Evolutionary conservation across 805 yeast species (phyloP), one percentile per base, ranked within the genome.

Genomic region (Saccharomycopsis olivae): DNA sequence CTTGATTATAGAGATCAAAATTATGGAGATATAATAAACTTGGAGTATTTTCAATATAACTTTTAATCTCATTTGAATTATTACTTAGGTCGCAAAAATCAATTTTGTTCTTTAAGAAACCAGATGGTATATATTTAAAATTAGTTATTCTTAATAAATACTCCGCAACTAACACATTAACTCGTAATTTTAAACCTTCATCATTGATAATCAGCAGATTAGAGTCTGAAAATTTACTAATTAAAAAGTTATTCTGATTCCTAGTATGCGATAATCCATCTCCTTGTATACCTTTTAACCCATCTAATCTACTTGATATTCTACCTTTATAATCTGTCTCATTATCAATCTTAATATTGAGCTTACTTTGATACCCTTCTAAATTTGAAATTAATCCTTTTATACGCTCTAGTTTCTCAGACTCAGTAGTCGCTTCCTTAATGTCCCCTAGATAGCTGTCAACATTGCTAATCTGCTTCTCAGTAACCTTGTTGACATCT

Each of bases 401-500:
- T 10, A 43, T 18, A 3, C 30, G 18, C 4, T 14, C 33, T 24
- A 37, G 23, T 16, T 33, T 35, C 16, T 32, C 36, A 11, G 35
- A 23, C 5, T 25, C 24, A 14, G 24, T 34, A 3, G 6, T 10
- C 16, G 35, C 20, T 18, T n/a, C 24, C 15, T 32, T 20, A 11
- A 14, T 9, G 9, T 11, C 11, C 15, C n/a, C 11, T 14, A 34
- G 11, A 14, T 19, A 13, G n/a, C 15, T 31, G 10, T 34, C 40
- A 13, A 40, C 18, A 6, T 15, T 11, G 5, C 17, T 28, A 5
- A 28, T 6, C 27, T 40, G 36, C 38, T 46, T 46, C 33, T 46
- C 49, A 25, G 37, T 34, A 18, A 44, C 18, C 35, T 38, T 43
- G 21, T 40, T 37, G 32, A 38, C 35, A 14, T 46, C 49, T 27